These are phyloP conservation scores for Rosa lucieae DNA, from an alignment of 306 rosid species.

Conservation along the genomic window DNA sequence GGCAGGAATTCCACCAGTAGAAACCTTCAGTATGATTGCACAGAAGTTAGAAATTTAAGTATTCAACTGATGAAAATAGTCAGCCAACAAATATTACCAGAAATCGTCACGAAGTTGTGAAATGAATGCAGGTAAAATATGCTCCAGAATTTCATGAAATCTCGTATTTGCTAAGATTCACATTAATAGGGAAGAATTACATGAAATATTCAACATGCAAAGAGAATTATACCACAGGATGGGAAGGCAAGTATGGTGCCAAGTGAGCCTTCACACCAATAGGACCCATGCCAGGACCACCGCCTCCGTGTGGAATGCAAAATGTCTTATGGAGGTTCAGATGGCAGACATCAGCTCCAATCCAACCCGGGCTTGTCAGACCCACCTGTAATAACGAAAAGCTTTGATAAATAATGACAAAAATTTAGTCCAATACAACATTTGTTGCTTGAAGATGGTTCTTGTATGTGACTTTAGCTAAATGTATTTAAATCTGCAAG, in stretches of 20 bases:
- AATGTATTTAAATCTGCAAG: background rate
- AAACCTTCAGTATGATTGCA: conserved; percentile 45
- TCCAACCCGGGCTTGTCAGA: conserved; percentile 96
- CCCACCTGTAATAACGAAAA: conserved; percentile 64
- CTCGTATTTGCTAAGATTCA: background rate
- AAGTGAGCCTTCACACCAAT: conserved; percentile 99
- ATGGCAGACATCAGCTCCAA: conserved; percentile 99
- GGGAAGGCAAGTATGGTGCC: conserved; percentile 98
- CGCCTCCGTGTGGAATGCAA: conserved; percentile 99
- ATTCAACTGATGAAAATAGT: background rate
- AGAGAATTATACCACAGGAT: conserved; percentile 76
- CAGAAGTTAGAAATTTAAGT: conserved; percentile 7
- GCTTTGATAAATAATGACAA: background rate
- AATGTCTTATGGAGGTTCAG: conserved; percentile 99
- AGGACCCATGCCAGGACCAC: conserved; percentile 99
- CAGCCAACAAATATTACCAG: background rate
- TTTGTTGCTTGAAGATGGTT: background rate
- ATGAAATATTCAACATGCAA: background rate
- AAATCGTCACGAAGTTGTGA: background rate
- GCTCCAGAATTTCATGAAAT: background rate
- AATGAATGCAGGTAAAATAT: background rate
- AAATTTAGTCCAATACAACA: background rate
- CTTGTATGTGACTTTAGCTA: background rate
- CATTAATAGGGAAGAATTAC: background rate
- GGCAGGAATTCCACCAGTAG: conserved; percentile 95